Evolutionary conservation across 2,329 filamentous ascomycete species (phyloP), one percentile per base, ranked within the genome.

Genomic region (Fusarium redolens): DNA sequence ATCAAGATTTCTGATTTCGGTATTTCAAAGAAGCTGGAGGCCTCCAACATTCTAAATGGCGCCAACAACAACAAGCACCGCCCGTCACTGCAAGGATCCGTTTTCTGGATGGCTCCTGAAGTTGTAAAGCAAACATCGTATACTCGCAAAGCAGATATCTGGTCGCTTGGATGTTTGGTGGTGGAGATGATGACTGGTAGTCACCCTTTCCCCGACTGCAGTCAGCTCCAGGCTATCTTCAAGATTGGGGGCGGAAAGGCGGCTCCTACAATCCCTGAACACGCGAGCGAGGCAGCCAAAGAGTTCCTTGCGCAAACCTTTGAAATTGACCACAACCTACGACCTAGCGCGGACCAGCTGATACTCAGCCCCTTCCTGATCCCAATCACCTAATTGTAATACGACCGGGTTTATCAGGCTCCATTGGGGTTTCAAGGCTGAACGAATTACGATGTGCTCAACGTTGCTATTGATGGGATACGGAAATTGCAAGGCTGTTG

Each of bases 1-100:
- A 97, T 99, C 84, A 99, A 99, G 85, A 99, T 99, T 74, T 98
- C 96, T 13, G 96, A 99, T 86, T 99, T 99, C 77, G 96, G 96
- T 80, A 98, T 99, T 80, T 97, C 93, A 69, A 99, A 99, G 87
- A 97, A 97, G 81, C 93, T 98, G 44, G 96, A 98, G 83, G 95
- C 95, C 18, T 92, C 94, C 64, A 96, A 95, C 68, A 90, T 98
- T 48, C 90, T 97, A 51, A 91, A 82, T 79, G 92, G 87, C 76
- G 92, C 86, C 79, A 89, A 87, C 78, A 91, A 91, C 82, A 91
- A 88, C 82, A 91, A 90, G 81, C 87, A 92, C 78, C 86, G 91
- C 9, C 90, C 91, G 5, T 98, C 96, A 3, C 89, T 99, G 7
- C 96, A 99, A 82, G 96, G 96, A 18, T 98, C 95, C 31, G 96